A percentile compares a stretch with the other conserved stretches of the same genome.
These are phyloP conservation scores for Capsicum pubescens DNA, from an alignment of 257 asterid species.

Conservation along the genomic window DNA sequence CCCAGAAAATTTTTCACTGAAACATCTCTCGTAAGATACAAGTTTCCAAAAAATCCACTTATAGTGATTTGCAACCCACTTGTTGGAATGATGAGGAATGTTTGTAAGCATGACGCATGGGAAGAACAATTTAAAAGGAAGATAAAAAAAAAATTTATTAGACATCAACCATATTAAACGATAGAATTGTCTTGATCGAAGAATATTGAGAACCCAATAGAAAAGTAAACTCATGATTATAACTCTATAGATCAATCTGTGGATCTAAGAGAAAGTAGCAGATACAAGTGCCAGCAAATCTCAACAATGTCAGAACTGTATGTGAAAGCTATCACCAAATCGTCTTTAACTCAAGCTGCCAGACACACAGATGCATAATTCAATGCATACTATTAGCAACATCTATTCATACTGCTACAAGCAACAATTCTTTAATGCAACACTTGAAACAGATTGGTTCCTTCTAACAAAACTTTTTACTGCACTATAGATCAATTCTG, in stretches of 20 bases:
- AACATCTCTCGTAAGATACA: conserved; percentile 86
- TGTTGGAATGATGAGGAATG: conserved; percentile 36
- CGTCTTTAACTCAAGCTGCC: too few species aligned
- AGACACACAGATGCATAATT: too few species aligned
- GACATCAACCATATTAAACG: neutral
- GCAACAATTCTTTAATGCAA: too few species aligned
- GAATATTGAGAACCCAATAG: neutral
- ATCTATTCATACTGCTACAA: too few species aligned
- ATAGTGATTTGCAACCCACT: conserved; percentile 95
- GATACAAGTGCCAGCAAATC: neutral
- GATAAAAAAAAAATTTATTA: neutral
- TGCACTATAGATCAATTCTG: neutral
- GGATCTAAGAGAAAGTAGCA: conserved; percentile 16
- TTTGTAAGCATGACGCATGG: conserved; percentile 9
- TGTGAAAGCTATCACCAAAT: too few species aligned
- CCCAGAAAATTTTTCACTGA: conserved; percentile 71
- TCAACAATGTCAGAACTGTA: conserved; percentile 9
- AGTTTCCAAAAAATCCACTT: conserved; percentile 98
- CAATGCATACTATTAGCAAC: too few species aligned
- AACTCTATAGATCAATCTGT: conserved; percentile 19
- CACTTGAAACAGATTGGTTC: too few species aligned
- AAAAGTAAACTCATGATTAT: neutral
- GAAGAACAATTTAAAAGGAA: conserved; percentile 10
- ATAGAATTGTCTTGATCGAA: neutral
- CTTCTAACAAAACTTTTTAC: neutral